phyloP scores from a whole-genome alignment of 345 rosid species.

The Anacardium occidentale region DNA sequence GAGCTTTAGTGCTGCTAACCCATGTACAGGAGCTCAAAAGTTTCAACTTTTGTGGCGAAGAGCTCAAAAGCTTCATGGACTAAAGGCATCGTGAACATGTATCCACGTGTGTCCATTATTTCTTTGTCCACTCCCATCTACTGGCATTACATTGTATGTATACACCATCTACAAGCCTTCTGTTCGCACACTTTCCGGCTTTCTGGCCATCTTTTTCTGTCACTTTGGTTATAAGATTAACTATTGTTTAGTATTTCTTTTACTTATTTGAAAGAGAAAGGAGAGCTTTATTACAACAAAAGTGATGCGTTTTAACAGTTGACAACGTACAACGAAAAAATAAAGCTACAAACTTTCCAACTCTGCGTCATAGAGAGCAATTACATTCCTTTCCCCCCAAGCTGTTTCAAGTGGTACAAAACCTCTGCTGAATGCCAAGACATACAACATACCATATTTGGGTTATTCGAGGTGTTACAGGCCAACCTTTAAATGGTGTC shows the following conservation, averaged over 20 bases:
- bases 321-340: too few relatives aligned
- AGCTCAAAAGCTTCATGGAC: not conserved
- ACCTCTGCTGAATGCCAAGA: not conserved
- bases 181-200: not conserved
- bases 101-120: slow-evolving; percentile 1
- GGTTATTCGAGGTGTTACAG: slow-evolving; percentile 9
- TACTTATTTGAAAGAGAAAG: not conserved
- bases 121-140: not conserved
- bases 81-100: not conserved
- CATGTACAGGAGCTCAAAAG: not conserved
- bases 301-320: not conserved
- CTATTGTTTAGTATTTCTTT: not conserved
- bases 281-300: not conserved
- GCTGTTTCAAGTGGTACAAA: slow-evolving; percentile 18
- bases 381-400: slow-evolving; percentile 19
- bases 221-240: too few relatives aligned
- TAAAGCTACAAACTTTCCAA: not conserved
- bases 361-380: slow-evolving; percentile 6
- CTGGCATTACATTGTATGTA: not conserved
- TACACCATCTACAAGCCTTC: not conserved
- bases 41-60: not conserved
- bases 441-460: not conserved
- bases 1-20: not conserved
- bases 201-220: not conserved
- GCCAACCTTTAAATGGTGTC: slow-evolving; percentile 17